Evolutionary conservation across 2,329 filamentous ascomycete species (phyloP), one percentile per base, ranked within the genome.

Genomic region (Mycosphaerella arachidis): DNA sequence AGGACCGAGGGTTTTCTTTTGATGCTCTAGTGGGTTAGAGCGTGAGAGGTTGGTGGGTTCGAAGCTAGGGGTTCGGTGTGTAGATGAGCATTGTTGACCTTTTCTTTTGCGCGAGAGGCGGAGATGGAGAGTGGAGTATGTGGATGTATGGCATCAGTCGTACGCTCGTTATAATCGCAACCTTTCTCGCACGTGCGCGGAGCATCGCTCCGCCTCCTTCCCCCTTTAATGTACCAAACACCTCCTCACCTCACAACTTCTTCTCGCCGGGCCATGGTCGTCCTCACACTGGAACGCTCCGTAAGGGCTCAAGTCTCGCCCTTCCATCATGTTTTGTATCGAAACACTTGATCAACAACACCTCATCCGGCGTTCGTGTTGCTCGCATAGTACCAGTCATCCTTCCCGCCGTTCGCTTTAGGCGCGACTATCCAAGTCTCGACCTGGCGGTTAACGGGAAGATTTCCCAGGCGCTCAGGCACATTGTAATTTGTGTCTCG

Each of bases 371-470:
- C n/a, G 77, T 82, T 24, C 84, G 87, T 86, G 65, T 86, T 84
- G 70, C 84, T 85, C 65, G 81, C 74, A 67, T 86, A 87, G 67
- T 81, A 86, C 66, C 84, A 85, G 62, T 76, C 75, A 69, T 87
- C 85, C 9, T 69, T 71, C 3, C 81, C n/a, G 4, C 20, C 18
- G 4, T 33, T 20, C 13, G 6, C 16, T 43, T 16, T 43, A 8
- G 40, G 40, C 16, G 40, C 40, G 35, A 52, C 18, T 30, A 16
- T 16, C 50, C 50, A 52, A 7, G 54, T 43, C 16, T 56, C 54
- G 6, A n/a, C 13, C 5, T 29, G 24, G 8, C 33, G 30, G 24
- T 12, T 37, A 18, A 27, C 18, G 20, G 51, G 7, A 16, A 53
- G 37, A 33, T 46, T 29, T 40, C 55, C 13, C 43, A 8, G 24